These are phyloP conservation scores for Solanum ossicruentum DNA, from an alignment of 257 asterid genomes.

Conservation along the genomic window DNA sequence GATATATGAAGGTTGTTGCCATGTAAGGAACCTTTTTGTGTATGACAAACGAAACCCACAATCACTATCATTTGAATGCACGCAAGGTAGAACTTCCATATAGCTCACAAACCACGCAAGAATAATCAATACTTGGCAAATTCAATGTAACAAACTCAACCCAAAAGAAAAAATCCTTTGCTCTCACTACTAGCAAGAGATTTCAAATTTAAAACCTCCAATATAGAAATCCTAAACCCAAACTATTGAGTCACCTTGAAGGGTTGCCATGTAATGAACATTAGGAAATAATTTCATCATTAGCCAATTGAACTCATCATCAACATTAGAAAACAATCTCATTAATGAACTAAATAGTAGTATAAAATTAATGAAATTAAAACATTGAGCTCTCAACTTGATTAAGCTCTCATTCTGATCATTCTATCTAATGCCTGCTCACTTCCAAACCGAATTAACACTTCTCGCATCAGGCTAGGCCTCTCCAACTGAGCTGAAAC, in stretches of 20 bases:
- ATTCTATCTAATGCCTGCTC: not conserved
- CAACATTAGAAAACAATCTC: not conserved
- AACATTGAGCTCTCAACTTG: not conserved
- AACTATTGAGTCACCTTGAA: no score
- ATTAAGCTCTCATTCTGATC: not conserved
- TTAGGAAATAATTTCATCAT: not conserved
- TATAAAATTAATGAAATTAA: not conserved
- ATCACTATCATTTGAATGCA: no score
- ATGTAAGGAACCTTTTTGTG: not conserved
- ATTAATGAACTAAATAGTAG: not conserved
- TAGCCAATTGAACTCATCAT: not conserved
- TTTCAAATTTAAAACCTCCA: no score
- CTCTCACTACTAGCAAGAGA: no score
- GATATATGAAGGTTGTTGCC: not conserved
- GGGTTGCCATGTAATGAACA: not conserved
- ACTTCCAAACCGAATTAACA: not conserved
- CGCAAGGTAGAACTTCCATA: no score
- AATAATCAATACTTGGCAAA: no score
- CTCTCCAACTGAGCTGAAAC: not conserved
- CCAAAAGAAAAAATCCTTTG: no score
- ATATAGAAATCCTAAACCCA: no score
- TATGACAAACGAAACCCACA: no score
- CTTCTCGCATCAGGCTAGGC: not conserved
- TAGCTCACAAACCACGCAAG: no score
- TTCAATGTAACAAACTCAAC: no score